Conservation (phyloP, 2,329 filamentous ascomycete genomes). For the Chaetomiaceae sp. region DNA sequence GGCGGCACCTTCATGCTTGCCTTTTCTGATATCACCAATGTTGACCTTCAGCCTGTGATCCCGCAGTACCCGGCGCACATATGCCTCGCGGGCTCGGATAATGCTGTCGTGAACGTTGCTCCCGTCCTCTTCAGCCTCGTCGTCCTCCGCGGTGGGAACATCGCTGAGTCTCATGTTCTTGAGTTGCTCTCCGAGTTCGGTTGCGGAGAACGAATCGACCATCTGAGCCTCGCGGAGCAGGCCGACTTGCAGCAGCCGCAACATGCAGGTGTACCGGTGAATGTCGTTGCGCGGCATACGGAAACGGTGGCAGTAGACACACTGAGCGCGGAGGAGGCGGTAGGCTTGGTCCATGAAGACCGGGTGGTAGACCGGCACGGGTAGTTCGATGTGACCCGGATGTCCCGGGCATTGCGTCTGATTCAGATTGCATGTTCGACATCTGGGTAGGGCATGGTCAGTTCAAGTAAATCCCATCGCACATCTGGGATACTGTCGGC, state of each 20-base stretch:
- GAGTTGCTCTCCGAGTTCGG: constrained; percentile 34
- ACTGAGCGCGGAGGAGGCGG: constrained; percentile 78
- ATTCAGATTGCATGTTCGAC: constrained; percentile 84
- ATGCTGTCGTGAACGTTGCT: constrained; percentile 46
- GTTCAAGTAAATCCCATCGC: background rate
- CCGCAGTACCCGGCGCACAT: constrained; percentile 67
- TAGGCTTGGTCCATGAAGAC: constrained; percentile 91
- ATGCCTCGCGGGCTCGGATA: constrained; percentile 51
- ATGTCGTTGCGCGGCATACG: constrained; percentile 71
- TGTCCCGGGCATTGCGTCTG: constrained; percentile 83
- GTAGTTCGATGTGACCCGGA: constrained; percentile 89
- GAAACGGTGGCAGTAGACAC: constrained; percentile 83
- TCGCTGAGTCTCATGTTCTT: constrained; percentile 31
- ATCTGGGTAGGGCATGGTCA: constrained; percentile 47
- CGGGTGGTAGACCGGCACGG: constrained; percentile 91
- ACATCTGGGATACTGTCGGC: background rate
- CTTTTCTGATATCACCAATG: constrained; percentile 45
- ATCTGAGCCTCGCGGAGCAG: constrained; percentile 62
- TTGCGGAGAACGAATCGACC: constrained; percentile 48
- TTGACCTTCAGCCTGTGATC: constrained; percentile 41
- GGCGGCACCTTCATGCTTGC: constrained; percentile 77
- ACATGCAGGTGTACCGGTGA: constrained; percentile 74
- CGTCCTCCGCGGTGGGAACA: constrained; percentile 41
- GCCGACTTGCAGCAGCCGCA: constrained; percentile 79
- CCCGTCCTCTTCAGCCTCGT: constrained; percentile 61